Evolutionary conservation across 2,329 filamentous ascomycete species (phyloP).

Genomic region (Bipolaris zeicola): DNA sequence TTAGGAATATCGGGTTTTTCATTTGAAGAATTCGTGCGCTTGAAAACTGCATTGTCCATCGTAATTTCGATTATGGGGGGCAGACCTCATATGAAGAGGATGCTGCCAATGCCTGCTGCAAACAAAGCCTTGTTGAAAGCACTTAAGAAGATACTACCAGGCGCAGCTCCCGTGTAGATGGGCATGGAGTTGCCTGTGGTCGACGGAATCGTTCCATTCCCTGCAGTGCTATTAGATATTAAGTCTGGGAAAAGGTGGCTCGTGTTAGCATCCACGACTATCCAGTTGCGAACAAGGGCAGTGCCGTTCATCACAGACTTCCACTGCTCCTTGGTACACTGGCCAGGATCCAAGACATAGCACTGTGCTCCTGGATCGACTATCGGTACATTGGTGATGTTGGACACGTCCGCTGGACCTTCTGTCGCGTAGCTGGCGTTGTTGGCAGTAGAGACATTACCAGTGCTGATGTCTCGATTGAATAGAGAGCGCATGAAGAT

Average conservation of each 20-base stretch:
- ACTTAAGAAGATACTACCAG: conserved; percentile 5
- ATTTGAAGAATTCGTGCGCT: too few relatives aligned
- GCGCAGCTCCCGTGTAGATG: conserved; percentile 15
- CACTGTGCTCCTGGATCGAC: conserved; percentile 46
- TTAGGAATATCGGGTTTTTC: too few relatives aligned
- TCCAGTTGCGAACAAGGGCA: conserved; percentile 42
- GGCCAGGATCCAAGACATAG: conserved; percentile 37
- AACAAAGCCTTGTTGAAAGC: conserved; percentile 13
- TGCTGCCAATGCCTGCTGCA: conserved; percentile 12
- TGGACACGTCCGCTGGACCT: conserved; percentile 49
- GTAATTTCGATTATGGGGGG: not conserved
- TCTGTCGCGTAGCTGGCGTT: conserved; percentile 48
- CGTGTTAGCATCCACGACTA: conserved; percentile 43
- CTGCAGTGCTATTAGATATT: conserved; percentile 19
- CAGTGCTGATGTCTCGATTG: conserved; percentile 61
- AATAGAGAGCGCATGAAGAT: conserved; percentile 60
- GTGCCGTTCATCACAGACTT: conserved; percentile 39
- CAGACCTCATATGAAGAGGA: conserved; percentile 15
- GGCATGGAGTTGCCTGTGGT: not conserved
- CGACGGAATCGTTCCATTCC: conserved; percentile 10
- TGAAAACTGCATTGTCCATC: not conserved
- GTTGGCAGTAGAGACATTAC: conserved; percentile 49
- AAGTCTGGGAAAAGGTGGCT: conserved; percentile 38
- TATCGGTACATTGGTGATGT: conserved; percentile 55
- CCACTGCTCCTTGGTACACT: conserved; percentile 42